These are phyloP conservation scores for Passiflora organensis DNA, from an alignment of 345 rosid species.

Conservation along the genomic window DNA sequence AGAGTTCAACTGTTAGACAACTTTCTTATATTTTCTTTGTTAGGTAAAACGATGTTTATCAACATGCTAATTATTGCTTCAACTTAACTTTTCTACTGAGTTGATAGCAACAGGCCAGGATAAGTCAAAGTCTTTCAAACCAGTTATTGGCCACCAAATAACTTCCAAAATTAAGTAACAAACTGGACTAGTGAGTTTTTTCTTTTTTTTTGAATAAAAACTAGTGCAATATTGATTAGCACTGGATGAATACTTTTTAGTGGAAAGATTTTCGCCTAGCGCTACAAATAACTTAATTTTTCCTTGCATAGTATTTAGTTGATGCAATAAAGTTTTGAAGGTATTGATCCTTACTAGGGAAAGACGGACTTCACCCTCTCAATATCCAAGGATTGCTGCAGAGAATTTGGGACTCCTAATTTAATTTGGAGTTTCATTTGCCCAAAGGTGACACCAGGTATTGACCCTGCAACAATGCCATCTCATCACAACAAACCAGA, in stretches of 20 bases:
- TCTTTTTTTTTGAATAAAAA: neutral
- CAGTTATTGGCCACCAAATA: too few species aligned
- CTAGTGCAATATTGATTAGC: neutral
- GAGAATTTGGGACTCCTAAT: conserved; percentile 83
- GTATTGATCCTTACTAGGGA: conserved; percentile 66
- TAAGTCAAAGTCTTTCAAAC: too few species aligned
- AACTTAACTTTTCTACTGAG: too few species aligned
- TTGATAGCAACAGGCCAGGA: too few species aligned
- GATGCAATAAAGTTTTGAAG: neutral
- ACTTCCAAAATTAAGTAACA: too few species aligned
- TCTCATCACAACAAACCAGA: neutral
- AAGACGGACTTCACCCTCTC: conserved; percentile 72
- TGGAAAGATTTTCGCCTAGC: too few species aligned
- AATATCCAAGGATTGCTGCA: conserved; percentile 62
- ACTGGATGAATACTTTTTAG: too few species aligned
- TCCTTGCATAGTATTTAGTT: neutral
- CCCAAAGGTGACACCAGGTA: conserved; percentile 78
- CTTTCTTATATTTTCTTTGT: too few species aligned
- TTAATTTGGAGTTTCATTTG: conserved; percentile 80
- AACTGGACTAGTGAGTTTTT: too few species aligned
- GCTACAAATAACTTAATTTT: neutral
- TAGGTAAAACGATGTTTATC: too few species aligned
- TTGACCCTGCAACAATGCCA: conserved; percentile 53
- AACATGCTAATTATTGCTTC: too few species aligned
- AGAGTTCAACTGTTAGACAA: too few species aligned